Conservation (phyloP, 2,329 filamentous ascomycete genomes). For the Microdochium nivale region DNA sequence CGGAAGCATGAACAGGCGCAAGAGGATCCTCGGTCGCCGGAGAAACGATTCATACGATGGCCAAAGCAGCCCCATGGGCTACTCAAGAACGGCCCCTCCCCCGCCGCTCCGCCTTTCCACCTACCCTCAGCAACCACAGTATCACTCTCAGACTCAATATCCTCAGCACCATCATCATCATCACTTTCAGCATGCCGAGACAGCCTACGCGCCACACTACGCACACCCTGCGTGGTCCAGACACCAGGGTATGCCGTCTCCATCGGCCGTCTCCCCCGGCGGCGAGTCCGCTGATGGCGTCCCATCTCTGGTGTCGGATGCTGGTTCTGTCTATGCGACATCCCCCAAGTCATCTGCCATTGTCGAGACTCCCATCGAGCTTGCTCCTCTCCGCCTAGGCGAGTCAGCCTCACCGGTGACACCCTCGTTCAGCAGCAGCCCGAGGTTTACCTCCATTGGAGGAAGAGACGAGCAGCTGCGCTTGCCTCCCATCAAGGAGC, state of each 20-base stretch:
- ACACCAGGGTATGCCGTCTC: slow-evolving; percentile 19
- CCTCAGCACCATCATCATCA: slow-evolving; percentile 8
- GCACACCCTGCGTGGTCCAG: slow-evolving; percentile 7
- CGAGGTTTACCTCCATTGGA: slow-evolving; percentile 2
- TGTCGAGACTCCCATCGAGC: slow-evolving; percentile 28
- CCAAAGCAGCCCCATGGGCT: slow-evolving; percentile 8
- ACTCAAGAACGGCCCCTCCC: slow-evolving; percentile 2
- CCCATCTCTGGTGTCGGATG: slow-evolving; percentile 65
- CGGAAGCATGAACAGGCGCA: slow-evolving; percentile 77
- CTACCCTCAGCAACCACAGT: slow-evolving; percentile 9
- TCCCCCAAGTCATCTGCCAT: slow-evolving; percentile 38
- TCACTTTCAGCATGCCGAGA: slow-evolving; percentile 10
- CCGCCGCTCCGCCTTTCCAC: slow-evolving; percentile 10
- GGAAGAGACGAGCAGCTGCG: slow-evolving; percentile 3
- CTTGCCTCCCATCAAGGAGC: slow-evolving; percentile 18
- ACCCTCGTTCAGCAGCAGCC: background rate
- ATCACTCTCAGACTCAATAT: slow-evolving; percentile 12
- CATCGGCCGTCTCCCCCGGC: slow-evolving; percentile 34
- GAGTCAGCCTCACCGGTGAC: slow-evolving; percentile 2
- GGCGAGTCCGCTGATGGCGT: slow-evolving; percentile 48
- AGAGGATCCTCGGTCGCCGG: slow-evolving; percentile 36
- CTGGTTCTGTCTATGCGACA: slow-evolving; percentile 51
- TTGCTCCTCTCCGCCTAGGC: slow-evolving; percentile 24
- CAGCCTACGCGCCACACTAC: slow-evolving; percentile 6
- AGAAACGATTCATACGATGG: slow-evolving; percentile 19